Evolutionary conservation across 1,284 basidiomycete species (phyloP), one percentile per base, ranked within the genome.

Genomic region (Salmacisia buchloeana): DNA sequence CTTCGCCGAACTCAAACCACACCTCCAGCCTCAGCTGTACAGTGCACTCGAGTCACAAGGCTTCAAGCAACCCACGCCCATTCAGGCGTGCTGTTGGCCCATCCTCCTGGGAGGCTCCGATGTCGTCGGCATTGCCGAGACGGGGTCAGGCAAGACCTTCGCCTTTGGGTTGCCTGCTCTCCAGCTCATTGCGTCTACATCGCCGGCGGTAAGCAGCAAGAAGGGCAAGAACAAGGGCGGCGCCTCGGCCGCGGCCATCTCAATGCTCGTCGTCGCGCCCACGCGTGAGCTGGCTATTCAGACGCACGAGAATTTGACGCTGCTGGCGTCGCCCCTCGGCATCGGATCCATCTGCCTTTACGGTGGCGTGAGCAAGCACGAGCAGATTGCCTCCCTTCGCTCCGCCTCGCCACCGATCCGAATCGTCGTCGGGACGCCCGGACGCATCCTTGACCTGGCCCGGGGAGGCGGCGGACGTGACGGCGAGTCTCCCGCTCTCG

Each of bases 101-200:
- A 87, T 91, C 21, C 85, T 91, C 5, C 82, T 97, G 33, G 84
- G 85, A 59, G 90, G 91, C 3, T 85, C 85, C 68, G 93, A 97
- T 80, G 90, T 96, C 0, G 89, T 99, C 36, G 94, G 94, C 64
- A 93, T 99, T 68, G 94, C 96, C 15, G 94, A 98, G 83, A 99
- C 94, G 1, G 96, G 94, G 72, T 92, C 78, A 70, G 96, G 94
- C 9, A 99, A 99, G 83, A 99, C 94, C 0, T 85, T 97, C 18
- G 91, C 93, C 0, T 99, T 99, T 77, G 94, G 93, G 57, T 87
- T 98, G 36, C 94, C 94, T 9, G 90, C 90, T 1, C 83, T 94
- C 43, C 83, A 87, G 62, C 84, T 92, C 27, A 83, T 92, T 49
- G 81, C 49, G 0, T 31, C 49, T 15, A 29, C 23, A 3, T 21